Evolutionary conservation across 306 rosid species (phyloP).

Genomic region (Fagus crenata): DNA sequence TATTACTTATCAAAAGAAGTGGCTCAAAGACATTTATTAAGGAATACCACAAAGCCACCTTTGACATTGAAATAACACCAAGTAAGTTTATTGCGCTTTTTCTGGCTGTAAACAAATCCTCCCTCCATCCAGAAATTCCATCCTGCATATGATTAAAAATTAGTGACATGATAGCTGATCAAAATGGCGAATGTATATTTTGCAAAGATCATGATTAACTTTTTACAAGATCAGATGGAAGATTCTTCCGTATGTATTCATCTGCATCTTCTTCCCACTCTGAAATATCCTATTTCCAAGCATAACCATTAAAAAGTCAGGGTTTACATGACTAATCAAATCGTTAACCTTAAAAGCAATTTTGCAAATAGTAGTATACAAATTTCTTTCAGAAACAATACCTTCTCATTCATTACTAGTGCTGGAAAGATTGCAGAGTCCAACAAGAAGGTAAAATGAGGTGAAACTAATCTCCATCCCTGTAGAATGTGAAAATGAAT

Average conservation of each 20-base stretch:
- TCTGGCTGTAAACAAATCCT: slow-evolving; percentile 84
- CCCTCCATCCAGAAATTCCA: slow-evolving; percentile 88
- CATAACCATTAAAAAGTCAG: slow-evolving; percentile 32
- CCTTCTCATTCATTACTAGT: slow-evolving; percentile 79
- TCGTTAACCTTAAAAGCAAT: slow-evolving; percentile 6
- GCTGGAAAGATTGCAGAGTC: slow-evolving; percentile 83
- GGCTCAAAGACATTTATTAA: slow-evolving; percentile 18
- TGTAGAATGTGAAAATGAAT: slow-evolving; percentile 39
- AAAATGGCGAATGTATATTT: slow-evolving; percentile 15
- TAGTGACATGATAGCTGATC: slow-evolving; percentile 15
- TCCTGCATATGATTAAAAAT: slow-evolving; percentile 48
- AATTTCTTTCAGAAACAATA: slow-evolving; percentile 32
- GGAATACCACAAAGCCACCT: slow-evolving; percentile 45
- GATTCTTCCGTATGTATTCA: slow-evolving; percentile 80
- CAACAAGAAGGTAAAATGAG: slow-evolving; percentile 69
- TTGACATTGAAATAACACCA: slow-evolving; percentile 80
- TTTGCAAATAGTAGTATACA: not conserved
- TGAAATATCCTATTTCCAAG: slow-evolving; percentile 51
- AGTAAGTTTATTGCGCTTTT: slow-evolving; percentile 85
- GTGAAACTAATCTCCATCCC: slow-evolving; percentile 96
- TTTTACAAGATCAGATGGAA: slow-evolving; percentile 84
- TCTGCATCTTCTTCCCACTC: slow-evolving; percentile 98
- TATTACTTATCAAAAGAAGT: slow-evolving; percentile 18
- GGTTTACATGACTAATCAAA: slow-evolving; percentile 15
- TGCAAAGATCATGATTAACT: slow-evolving; percentile 21